Evolutionary conservation across 306 rosid species (phyloP), one percentile per base, ranked within the genome.

Genomic region (Malus sylvestris): DNA sequence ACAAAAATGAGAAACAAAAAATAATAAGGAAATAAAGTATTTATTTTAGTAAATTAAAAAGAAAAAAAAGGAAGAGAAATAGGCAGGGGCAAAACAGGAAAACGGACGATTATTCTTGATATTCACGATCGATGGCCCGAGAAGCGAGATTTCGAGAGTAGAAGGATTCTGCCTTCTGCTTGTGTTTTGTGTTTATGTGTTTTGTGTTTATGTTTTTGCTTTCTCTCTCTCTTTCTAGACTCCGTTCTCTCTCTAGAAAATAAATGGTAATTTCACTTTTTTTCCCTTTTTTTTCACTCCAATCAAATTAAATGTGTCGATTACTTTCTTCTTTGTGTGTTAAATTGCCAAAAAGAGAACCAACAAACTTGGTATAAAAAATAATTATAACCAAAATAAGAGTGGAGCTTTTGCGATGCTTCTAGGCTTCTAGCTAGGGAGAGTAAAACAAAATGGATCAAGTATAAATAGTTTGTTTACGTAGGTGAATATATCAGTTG

Each of bases 41-140:
- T 51, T 32, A 76, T 51, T 67, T 52, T 10, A 9, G 69, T 6
- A 46, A 67, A 45, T 35, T 58, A 9, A 42, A 22, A 25, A 49
- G 10, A 49, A 6, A 1, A 49, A 23, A 44, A 6, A n/a, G 22
- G 22, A 8, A 10, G 38, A 5, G 15, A 23, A 22, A 70, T 29
- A 58, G 10, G 38, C 1, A 61, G 46, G 90, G 89, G 87, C 72
- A 87, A 86, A 87, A 86, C 77, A 55, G 89, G 83, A 81, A 89
- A 74, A 53, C 20, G 33, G 8, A 68, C 10, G 55, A 12, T 38
- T 69, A 58, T 81, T 49, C 82, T 91, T 77, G 89, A 59, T 81
- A 61, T 72, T 78, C 81, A 85, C 53, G 87, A 83, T 73, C 45
- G 57, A 81, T 81, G 89, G 86, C 90, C 85, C 93, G 80, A 85